Base-by-base conservation (phyloP, 768 basidiomycete species). In the Boletus bicolor region DNA sequence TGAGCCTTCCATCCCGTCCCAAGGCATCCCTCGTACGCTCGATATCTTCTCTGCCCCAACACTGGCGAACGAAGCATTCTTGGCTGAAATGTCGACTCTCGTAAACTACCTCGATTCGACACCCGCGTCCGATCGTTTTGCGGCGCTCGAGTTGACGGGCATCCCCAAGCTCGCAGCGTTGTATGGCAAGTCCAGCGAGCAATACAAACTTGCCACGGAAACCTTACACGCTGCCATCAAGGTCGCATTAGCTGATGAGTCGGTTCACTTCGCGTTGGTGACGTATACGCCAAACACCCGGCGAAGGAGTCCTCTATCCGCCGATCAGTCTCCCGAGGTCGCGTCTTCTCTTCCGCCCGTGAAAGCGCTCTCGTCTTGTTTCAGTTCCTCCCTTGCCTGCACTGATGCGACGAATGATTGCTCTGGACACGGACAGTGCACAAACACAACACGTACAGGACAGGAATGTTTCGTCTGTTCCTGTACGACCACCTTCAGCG, bases 371-470 rank as follows among this genome's bases (percentile, higher is more conserved):
- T 81, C 85, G 14, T 80, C 82, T 7, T 93, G 91, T 73, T 85
- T 82, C 65, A 62, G 73, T 3, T 77, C 80, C 24, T 68, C 71
- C 19, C 77, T 82, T 24, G 69, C 75, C 1, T 93, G 91, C 69
- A 72, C 66, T 28, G 82, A 86, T 59, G 75, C 76, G 47, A 93
- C 91, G 7, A 76, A 75, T 46, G 64, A 75, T 24, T 93, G 91
- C 68, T 87, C 86, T 8, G 86, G 86, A 9, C 78, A 82, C 47
- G 91, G 91, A 0, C 64, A 80, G 57, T 93, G 91, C 62, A 76
- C 80, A 17, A 68, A 76, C 53, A 82, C 82, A 32, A 81, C 74
- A 45, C 85, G 83, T 60, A 80, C 82, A 5, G 88, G 86, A 12
- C 71, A 70, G 57, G 71, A 73, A 1, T 84, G 83, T 62, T 84